Evolutionary conservation across 2,329 filamentous ascomycete genomes (phyloP), one percentile per base, ranked within the genome.

Genomic region (Colletotrichum theobromicola): DNA sequence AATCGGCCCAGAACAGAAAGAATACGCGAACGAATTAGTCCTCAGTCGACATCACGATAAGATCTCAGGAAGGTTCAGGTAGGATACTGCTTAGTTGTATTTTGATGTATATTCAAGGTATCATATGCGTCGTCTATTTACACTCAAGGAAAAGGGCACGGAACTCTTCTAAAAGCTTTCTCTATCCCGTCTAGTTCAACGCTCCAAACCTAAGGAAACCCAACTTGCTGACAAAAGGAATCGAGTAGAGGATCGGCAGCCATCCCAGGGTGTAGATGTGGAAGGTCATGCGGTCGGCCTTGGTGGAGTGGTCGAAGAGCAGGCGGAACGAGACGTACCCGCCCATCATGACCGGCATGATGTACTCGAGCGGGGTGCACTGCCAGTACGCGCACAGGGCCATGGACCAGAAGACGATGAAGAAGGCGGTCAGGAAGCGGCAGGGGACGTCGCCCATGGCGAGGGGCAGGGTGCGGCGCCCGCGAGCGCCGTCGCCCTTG

Each of bases 381-480:
- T 61, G 58, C 58, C 58, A 61, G 58, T 61, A 61, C n/a, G 58
- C 34, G 58, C 30, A 34, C 32, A 61, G 58, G 6, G 58, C 32
- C n/a, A 61, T 35, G 28, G 78, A 78, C 78, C 78, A 79, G 12
- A 74, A 16, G 30, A 50, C 63, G 24, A 78, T 67, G 8, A 67
- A 73, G 9, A 46, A 57, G 15, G 76, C 76, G 12, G 77, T 78
- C 12, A 76, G 66, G 76, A 70, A 76, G 24, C 78, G 78, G 12
- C 78, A 75, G 5, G 72, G 70, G n/a, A 58, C 68, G 50, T 79
- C 78, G 16, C 78, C 77, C 32, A 79, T 32, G 58, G 78, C 77
- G 8, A 79, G 70, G 5, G 78, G 76, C 12, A 78, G 61, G n/a
- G 78, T 79, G 18, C 76, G 70, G 6, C 78, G 75, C 63, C 79